Base-by-base conservation (phyloP, 768 basidiomycete genomes). In the Fistulinella prunicolor region DNA sequence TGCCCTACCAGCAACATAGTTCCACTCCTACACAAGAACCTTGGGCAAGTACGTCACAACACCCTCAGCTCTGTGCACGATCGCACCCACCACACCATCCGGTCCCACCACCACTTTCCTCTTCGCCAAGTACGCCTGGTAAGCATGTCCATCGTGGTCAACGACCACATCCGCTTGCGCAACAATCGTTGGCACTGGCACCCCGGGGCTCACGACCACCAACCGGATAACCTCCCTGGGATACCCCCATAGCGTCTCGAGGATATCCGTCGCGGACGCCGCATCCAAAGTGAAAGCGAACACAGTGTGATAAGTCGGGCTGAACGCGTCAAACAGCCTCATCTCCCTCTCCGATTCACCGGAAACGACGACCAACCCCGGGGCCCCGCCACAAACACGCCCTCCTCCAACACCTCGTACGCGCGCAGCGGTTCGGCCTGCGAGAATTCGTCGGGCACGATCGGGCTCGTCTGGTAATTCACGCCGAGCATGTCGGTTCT, bases 71-170 rank as follows among this genome's bases (percentile, higher is more conserved):
- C 58, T 61, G 3, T 22, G 44, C 19, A 60, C 56, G 4, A 65
- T 53, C 2, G 52, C 61, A 13, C 76, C 78, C 5, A 74, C 62
- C 12, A 72, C 66, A 16, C 71, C 74, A 53, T 79, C 77, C 0
- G 76, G 78, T 17, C 78, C 60, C 8, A 67, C 60, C 22, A 74
- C 63, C 2, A 69, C 66, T 9, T 73, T 58, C 34, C 54, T 60
- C 17, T 56, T 70, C 10, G 60, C 59, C 46, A 64, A 57, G 61
- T 78, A 79, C 0, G 66, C 65, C 2, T 55, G 56, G 50, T 73
- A 68, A 0, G 77, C 75, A 39, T 73, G 68, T 6, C 70, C 73
- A 4, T 49, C 55, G 0, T 30, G 43, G 48, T 76, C 75, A 12
- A 71, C 61, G 10, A 78, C 46, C 9, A 71, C 62, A 28, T 62